Evolutionary conservation across 2,329 filamentous ascomycete genomes (phyloP), one percentile per base, ranked within the genome.

Genomic region (Cordyceps fumosorosea): DNA sequence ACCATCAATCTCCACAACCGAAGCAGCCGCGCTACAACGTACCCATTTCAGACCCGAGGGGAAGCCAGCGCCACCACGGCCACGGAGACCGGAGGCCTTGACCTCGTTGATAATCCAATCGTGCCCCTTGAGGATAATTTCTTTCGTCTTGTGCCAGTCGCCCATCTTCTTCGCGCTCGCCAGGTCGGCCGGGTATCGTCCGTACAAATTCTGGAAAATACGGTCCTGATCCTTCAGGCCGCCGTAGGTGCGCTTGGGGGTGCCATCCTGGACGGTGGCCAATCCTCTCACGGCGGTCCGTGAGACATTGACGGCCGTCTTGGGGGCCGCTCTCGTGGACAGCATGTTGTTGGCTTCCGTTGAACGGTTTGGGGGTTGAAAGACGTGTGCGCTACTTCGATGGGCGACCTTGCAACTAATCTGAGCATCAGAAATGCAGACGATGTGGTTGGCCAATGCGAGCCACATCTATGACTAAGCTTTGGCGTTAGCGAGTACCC

Each of bases 111-210:
- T 98, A 76, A 99, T 96, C 90, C 95, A 99, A 72, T 99, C 93
- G 78, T 99, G 91, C 62, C 95, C 95, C 84, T 99, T 99, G 69
- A 91, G 80, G 64, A 99, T 78, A 63, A 99, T 99, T 76, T 99
- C 95, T 84, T 99, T 99, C 62, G 95, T 99, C 84, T 96, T 96
- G 82, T 99, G 87, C 95, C 95, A 99, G 77, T 98, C 95, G 70
- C 95, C 95, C 84, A 96, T 96, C 80, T 96, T 96, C 88, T 91
- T 93, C 60, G 95, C 93, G 73, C 87, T 91, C 82, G 95, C 93
- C 69, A 99, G 80, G 76, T 97, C 93, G 66, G 92, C 84, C 58
- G 91, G 92, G 79, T 91, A 91, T 74, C 95, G 91, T 72, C 91
- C 88, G 80, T 99, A 99, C 64, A 99, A 84, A 80, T 99, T 99